phyloP scores from a whole-genome alignment of 805 yeast genomes.

The Suhomyces kilbournensis region DNA sequence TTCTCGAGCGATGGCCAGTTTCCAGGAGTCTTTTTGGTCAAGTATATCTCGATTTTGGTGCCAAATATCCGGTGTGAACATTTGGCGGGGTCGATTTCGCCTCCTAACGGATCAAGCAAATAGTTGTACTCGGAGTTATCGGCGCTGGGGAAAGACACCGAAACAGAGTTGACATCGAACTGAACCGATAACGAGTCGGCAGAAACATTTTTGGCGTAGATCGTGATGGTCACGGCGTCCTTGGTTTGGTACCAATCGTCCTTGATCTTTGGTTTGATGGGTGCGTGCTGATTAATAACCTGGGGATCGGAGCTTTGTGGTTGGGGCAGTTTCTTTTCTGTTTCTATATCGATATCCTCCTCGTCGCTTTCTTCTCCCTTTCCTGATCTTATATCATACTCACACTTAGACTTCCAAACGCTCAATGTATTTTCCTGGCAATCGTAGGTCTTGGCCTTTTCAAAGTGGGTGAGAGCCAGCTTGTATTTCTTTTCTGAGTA shows the following conservation, averaged over 20 bases:
- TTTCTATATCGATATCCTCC: background rate
- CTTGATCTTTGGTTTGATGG: conserved; percentile 33
- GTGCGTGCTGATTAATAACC: conserved; percentile 38
- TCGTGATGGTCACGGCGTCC: conserved; percentile 55
- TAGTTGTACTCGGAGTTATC: conserved; percentile 57
- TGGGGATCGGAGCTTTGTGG: conserved; percentile 22
- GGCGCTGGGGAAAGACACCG: conserved; percentile 47
- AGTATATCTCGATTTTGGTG: conserved; percentile 71
- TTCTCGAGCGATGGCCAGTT: conserved; percentile 59
- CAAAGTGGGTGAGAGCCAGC: conserved; percentile 41
- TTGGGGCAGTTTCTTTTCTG: background rate
- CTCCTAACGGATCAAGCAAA: conserved; percentile 51
- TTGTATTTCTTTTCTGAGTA: conserved; percentile 42
- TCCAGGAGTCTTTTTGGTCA: conserved; percentile 43
- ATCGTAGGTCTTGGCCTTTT: conserved; percentile 40
- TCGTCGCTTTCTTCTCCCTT: conserved; percentile 10
- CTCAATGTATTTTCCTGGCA: conserved; percentile 46
- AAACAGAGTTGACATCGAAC: conserved; percentile 33
- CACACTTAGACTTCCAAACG: conserved; percentile 46
- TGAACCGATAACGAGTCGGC: conserved; percentile 43
- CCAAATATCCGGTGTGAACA: conserved; percentile 54
- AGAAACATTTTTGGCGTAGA: conserved; percentile 68
- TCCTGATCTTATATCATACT: conserved; percentile 26
- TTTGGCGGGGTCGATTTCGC: conserved; percentile 44
- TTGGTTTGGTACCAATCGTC: conserved; percentile 61